Conservation (phyloP, 345 rosid genomes). For the Eucalyptus guilfoylei region DNA sequence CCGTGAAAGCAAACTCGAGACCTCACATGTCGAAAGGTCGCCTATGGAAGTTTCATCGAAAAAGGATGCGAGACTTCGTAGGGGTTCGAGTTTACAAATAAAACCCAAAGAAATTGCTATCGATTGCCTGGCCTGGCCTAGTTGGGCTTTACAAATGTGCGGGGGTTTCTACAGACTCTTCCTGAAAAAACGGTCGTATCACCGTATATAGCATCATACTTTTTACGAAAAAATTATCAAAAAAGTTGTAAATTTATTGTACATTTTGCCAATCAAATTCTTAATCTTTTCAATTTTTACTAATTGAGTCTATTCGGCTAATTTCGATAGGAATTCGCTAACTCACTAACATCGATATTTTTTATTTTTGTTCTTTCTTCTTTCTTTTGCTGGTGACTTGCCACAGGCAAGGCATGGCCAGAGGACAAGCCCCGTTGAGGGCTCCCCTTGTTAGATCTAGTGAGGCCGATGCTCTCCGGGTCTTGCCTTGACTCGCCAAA, state of each 20-base stretch:
- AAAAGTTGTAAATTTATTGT: too few relatives aligned
- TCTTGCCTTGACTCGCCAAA: too few relatives aligned
- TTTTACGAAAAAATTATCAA: background rate
- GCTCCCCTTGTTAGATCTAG: too few relatives aligned
- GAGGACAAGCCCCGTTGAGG: too few relatives aligned
- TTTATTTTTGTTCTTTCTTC: too few relatives aligned
- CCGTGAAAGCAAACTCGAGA: background rate
- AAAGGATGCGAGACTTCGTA: background rate
- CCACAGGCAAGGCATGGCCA: accelerated
- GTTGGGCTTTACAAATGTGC: background rate
- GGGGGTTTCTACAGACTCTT: background rate
- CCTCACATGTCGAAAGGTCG: background rate
- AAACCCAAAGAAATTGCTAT: background rate
- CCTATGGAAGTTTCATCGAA: background rate
- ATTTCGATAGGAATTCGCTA: accelerated
- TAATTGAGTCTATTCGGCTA: accelerated
- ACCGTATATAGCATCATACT: background rate
- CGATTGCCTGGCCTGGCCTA: background rate
- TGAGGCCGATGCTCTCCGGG: too few relatives aligned
- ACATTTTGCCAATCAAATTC: too few relatives aligned
- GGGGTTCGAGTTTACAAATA: background rate
- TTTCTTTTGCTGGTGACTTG: accelerated
- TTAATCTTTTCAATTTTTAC: too few relatives aligned
- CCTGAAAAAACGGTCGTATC: background rate
- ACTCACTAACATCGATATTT: accelerated